A percentile compares a stretch with the other conserved stretches of the same genome.
Conservation (phyloP, 202 grass and related monocot species). For the Schoenoplectus tabernaemontani region DNA sequence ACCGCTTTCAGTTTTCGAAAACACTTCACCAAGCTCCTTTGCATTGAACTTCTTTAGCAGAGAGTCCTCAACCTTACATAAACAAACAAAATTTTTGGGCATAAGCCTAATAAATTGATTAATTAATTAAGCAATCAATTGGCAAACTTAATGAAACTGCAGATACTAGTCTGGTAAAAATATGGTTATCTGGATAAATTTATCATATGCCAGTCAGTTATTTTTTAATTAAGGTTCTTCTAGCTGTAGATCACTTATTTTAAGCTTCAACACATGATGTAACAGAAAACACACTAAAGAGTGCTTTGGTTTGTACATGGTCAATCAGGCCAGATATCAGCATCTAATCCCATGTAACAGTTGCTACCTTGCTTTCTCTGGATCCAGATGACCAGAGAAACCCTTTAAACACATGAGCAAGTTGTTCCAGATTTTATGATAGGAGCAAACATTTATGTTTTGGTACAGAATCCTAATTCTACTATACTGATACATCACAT, state of each 20-base stretch:
- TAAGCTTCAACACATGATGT: neutral
- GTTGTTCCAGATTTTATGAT: neutral
- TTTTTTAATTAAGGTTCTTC: too few relatives aligned
- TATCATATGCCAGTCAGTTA: too few relatives aligned
- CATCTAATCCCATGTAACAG: neutral
- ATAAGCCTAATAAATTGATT: neutral
- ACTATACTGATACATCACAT: neutral
- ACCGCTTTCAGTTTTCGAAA: neutral
- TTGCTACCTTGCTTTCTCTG: neutral
- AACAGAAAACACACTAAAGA: neutral
- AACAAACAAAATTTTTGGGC: neutral
- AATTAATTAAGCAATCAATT: neutral
- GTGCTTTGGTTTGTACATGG: neutral
- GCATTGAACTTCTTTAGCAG: constrained; percentile 27
- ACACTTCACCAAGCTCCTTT: constrained; percentile 30
- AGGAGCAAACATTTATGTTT: too few relatives aligned
- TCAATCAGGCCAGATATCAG: neutral
- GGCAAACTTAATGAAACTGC: too few relatives aligned
- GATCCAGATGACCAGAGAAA: neutral
- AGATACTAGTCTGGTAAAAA: too few relatives aligned
- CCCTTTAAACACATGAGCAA: neutral
- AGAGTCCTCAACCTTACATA: constrained; percentile 34
- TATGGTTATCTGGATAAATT: too few relatives aligned
- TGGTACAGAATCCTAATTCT: neutral
- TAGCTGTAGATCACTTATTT: neutral